Percentiles rank a stretch among this genome's conserved stretches.
Evolutionary conservation across 371 early-diverging fungal species (phyloP).

Genomic region (Racocetra persica): DNA sequence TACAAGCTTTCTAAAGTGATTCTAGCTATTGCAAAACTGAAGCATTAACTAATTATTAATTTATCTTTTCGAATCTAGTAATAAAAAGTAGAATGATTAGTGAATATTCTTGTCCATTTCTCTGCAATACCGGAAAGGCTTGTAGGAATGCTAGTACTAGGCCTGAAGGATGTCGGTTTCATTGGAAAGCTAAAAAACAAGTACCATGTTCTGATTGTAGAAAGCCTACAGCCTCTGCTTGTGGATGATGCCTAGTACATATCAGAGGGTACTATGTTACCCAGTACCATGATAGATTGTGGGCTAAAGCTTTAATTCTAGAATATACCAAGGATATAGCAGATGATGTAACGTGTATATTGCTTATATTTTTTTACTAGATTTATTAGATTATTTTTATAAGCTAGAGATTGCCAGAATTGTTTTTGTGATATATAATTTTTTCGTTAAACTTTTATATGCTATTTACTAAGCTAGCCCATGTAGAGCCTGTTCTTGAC

Average conservation of each 20-base stretch:
- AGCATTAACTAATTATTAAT: slow-evolving; percentile 24
- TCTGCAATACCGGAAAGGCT: neutral
- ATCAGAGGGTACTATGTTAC: slow-evolving; percentile 22
- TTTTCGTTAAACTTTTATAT: neutral
- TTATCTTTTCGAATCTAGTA: slow-evolving; percentile 4
- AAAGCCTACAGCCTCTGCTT: slow-evolving; percentile 5
- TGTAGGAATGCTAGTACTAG: neutral
- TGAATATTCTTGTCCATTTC: neutral
- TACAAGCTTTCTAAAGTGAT: neutral
- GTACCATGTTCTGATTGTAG: slow-evolving; percentile 7
- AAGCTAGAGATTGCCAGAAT: no score
- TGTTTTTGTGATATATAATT: no score
- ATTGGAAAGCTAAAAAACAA: slow-evolving; percentile 29
- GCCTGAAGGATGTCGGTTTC: neutral
- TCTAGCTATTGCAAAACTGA: slow-evolving; percentile 19
- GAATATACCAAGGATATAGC: no score
- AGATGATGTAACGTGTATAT: neutral
- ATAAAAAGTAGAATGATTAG: slow-evolving; percentile 12
- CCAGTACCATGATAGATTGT: slow-evolving; percentile 13
- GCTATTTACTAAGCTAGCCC: no score
- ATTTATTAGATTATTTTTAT: neutral
- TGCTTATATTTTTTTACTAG: neutral
- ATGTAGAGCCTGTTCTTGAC: neutral
- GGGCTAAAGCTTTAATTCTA: no score
- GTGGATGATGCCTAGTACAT: slow-evolving; percentile 8